These are phyloP conservation scores for Yamadazyma paraphyllophila DNA, from an alignment of 805 yeast genomes.

Conservation along the genomic window DNA sequence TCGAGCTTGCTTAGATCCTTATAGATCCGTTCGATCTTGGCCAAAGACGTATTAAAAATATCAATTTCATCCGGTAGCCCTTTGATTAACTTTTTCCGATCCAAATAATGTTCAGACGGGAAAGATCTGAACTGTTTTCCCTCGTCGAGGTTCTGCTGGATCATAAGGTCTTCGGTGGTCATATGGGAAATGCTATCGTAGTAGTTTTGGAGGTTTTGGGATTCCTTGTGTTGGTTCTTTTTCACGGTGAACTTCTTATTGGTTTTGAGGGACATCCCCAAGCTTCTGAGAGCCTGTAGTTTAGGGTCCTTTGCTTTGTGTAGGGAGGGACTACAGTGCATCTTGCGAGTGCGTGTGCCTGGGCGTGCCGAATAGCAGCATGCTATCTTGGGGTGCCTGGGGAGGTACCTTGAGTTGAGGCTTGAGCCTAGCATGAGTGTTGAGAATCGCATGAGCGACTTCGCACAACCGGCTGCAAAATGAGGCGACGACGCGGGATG, in stretches of 20 bases:
- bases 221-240: slow-evolving; percentile 3
- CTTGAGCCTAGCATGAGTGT: too few species aligned
- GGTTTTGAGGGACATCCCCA: slow-evolving; percentile 32
- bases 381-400: too few species aligned
- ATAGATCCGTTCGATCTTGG: slow-evolving; percentile 32
- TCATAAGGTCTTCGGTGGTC: slow-evolving; percentile 35
- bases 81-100: slow-evolving; percentile 28
- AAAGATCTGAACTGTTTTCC: slow-evolving; percentile 34
- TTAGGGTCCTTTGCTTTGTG: slow-evolving; percentile 13
- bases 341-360: neutral
- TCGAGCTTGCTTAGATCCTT: slow-evolving; percentile 31
- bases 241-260: slow-evolving; percentile 9
- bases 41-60: slow-evolving; percentile 26
- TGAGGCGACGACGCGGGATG: too few species aligned
- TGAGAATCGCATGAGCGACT: neutral
- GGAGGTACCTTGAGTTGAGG: too few species aligned
- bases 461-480: neutral
- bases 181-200: slow-evolving; percentile 33
- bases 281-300: slow-evolving; percentile 27
- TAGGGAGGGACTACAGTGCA: neutral
- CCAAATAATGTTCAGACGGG: slow-evolving; percentile 34
- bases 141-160: slow-evolving; percentile 35
- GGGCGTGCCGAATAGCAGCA: too few species aligned
- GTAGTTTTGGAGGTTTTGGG: slow-evolving; percentile 12
- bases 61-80: slow-evolving; percentile 38